phyloP scores from a whole-genome alignment of 2,329 filamentous ascomycete species.

The Stachybotrys elegans region DNA sequence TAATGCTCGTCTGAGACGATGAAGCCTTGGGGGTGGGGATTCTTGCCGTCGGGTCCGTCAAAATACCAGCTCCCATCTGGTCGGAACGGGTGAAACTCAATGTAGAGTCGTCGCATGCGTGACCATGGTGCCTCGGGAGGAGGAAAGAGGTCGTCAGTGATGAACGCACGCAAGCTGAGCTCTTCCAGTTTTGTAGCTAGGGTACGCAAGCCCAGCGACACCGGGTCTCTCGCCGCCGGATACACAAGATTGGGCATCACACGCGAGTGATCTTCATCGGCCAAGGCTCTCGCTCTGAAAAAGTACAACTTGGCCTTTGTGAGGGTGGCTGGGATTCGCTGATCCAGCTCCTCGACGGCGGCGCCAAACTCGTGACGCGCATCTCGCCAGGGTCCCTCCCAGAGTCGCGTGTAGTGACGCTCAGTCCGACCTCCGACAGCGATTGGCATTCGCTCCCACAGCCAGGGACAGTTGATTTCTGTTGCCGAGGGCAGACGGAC shows the following conservation, averaged over 20 bases:
- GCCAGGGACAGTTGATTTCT: constrained; percentile 12
- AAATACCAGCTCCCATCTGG: constrained; percentile 1
- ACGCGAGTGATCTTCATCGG: constrained; percentile 7
- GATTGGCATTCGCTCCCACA: constrained; percentile 16
- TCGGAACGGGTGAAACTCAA: background rate
- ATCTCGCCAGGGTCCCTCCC: constrained; percentile 19
- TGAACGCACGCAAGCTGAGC: constrained; percentile 15
- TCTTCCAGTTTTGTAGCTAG: constrained; percentile 12
- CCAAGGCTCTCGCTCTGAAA: constrained; percentile 4
- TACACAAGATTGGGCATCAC: constrained; percentile 13
- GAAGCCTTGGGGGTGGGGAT: constrained; percentile 13
- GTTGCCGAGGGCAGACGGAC: constrained; percentile 14
- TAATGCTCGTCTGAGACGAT: constrained; percentile 9
- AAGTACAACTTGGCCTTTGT: constrained; percentile 13
- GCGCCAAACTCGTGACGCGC: constrained; percentile 18
- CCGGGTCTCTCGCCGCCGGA: constrained; percentile 12
- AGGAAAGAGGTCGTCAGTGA: constrained; percentile 12
- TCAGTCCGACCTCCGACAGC: constrained; percentile 7
- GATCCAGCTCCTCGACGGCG: constrained; percentile 7
- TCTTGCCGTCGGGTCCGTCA: constrained; percentile 2
- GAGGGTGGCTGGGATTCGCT: constrained; percentile 10
- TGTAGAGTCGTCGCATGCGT: background rate
- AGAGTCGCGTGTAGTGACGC: constrained; percentile 12
- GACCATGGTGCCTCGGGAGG: background rate
- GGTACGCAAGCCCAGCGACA: constrained; percentile 14